Evolutionary conservation across 2,329 filamentous ascomycete genomes (phyloP).

Genomic region (Xylariaceae sp.): DNA sequence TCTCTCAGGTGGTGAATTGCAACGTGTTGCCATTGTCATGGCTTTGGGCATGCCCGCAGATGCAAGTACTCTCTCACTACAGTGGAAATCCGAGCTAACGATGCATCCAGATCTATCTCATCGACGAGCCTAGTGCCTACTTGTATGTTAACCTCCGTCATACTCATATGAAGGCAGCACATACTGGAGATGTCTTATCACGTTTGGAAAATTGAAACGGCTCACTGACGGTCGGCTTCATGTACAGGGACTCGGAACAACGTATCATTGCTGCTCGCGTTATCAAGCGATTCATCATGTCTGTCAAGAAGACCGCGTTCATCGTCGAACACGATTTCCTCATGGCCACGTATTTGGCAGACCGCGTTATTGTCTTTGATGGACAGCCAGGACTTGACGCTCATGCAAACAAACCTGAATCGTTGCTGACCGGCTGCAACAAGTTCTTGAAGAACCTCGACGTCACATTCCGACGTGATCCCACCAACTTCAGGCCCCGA

Average conservation of each 20-base stretch:
- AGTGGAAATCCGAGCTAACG: background rate
- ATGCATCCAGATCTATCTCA: constrained; percentile 70
- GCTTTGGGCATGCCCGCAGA: constrained; percentile 94
- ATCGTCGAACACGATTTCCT: constrained; percentile 99
- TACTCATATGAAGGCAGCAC: no score
- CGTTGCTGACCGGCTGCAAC: constrained; percentile 93
- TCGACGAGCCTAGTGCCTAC: constrained; percentile 96
- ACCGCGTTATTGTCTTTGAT: constrained; percentile 98
- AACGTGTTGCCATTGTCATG: constrained; percentile 96
- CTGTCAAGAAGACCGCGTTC: constrained; percentile 98
- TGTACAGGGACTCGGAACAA: constrained; percentile 78
- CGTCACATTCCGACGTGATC: constrained; percentile 97
- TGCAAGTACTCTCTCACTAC: constrained; percentile 3
- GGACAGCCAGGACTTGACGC: constrained; percentile 85
- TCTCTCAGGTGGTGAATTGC: constrained; percentile 97
- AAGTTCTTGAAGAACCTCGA: constrained; percentile 93
- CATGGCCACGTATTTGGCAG: constrained; percentile 73
- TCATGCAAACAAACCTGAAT: constrained; percentile 86
- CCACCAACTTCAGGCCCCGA: constrained; percentile 90
- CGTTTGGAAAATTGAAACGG: background rate
- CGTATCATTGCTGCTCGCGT: constrained; percentile 96
- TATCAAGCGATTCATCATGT: constrained; percentile 99
- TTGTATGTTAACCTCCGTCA: constrained; percentile 27
- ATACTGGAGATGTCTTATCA: no score
- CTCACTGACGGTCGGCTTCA: background rate